phyloP scores from a whole-genome alignment of 1,284 basidiomycete genomes.

The Lentinula novae-zelandiae region DNA sequence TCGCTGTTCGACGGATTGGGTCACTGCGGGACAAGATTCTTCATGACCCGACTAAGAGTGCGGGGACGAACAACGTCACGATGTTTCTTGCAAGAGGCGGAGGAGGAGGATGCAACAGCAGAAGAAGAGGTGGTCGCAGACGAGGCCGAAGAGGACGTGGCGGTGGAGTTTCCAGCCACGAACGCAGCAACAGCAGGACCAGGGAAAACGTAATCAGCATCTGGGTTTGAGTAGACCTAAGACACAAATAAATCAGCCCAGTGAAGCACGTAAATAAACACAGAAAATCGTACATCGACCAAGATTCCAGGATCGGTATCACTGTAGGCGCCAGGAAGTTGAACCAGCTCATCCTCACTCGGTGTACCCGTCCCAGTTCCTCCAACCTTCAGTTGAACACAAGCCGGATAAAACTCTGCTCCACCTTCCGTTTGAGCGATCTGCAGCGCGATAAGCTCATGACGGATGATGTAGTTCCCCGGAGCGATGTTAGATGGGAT shows the following conservation, averaged over 20 bases:
- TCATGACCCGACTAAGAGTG: conserved; percentile 6
- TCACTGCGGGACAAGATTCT: background rate
- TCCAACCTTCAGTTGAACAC: conserved; percentile 55
- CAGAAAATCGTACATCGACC: conserved; percentile 32
- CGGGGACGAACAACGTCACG: background rate
- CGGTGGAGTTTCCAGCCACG: conserved; percentile 17
- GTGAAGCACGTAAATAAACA: no score
- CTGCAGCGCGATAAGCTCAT: conserved; percentile 72
- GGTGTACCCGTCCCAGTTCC: conserved; percentile 48
- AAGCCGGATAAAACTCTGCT: conserved; percentile 74
- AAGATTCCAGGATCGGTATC: conserved; percentile 61
- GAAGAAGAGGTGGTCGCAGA: background rate
- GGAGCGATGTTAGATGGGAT: conserved; percentile 52
- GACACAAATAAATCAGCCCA: background rate
- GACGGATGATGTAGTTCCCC: conserved; percentile 67
- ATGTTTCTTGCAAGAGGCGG: background rate
- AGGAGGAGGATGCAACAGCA: background rate
- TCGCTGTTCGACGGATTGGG: no score
- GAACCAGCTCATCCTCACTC: conserved; percentile 41
- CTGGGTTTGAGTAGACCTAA: conserved; percentile 28
- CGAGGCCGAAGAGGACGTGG: conserved; percentile 1
- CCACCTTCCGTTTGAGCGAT: conserved; percentile 44
- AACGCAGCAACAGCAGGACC: conserved; percentile 48
- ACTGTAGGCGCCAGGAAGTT: conserved; percentile 61
- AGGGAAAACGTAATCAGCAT: conserved; percentile 42